Percentiles rank a stretch among this genome's conserved stretches.
Conservation (phyloP, 768 basidiomycete species). For the Clitopilus hobsonii region DNA sequence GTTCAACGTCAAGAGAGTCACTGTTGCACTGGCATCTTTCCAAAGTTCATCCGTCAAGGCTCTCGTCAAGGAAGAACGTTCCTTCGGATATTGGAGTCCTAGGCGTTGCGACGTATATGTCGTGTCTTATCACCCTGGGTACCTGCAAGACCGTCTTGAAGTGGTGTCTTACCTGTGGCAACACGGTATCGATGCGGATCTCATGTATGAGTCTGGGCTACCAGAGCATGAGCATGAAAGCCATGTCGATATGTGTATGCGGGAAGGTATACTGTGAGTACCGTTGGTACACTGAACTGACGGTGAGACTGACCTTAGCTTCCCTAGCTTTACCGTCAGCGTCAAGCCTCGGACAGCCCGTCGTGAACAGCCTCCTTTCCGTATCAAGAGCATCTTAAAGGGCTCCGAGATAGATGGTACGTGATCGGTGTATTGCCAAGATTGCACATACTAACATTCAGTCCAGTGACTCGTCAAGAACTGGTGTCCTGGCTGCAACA, state of each 20-base stretch:
- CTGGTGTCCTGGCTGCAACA: slow-evolving; percentile 72
- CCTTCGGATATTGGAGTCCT: slow-evolving; percentile 90
- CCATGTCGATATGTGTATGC: slow-evolving; percentile 59
- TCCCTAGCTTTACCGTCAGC: slow-evolving; percentile 36
- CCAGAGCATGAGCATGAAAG: slow-evolving; percentile 60
- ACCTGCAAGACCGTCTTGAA: slow-evolving; percentile 74
- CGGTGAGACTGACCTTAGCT: too few relatives aligned
- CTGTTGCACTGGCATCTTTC: slow-evolving; percentile 59
- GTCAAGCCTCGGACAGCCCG: slow-evolving; percentile 49
- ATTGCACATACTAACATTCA: slow-evolving; percentile 4
- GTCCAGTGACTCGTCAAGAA: slow-evolving; percentile 51
- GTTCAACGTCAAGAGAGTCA: slow-evolving; percentile 76
- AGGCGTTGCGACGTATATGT: slow-evolving; percentile 85
- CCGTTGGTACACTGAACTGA: too few relatives aligned
- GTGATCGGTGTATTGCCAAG: slow-evolving; percentile 11
- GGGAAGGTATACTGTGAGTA: slow-evolving; percentile 80
- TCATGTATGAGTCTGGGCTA: slow-evolving; percentile 81
- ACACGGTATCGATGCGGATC: slow-evolving; percentile 77
- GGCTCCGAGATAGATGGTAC: slow-evolving; percentile 72
- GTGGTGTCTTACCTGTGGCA: slow-evolving; percentile 75
- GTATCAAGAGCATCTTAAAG: slow-evolving; percentile 77
- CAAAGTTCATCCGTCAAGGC: slow-evolving; percentile 66
- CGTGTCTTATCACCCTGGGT: slow-evolving; percentile 71
- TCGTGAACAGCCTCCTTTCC: slow-evolving; percentile 66
- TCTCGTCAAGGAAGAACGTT: slow-evolving; percentile 71